Base-by-base conservation (phyloP, 345 rosid species). In the Lumnitzera littorea region DNA sequence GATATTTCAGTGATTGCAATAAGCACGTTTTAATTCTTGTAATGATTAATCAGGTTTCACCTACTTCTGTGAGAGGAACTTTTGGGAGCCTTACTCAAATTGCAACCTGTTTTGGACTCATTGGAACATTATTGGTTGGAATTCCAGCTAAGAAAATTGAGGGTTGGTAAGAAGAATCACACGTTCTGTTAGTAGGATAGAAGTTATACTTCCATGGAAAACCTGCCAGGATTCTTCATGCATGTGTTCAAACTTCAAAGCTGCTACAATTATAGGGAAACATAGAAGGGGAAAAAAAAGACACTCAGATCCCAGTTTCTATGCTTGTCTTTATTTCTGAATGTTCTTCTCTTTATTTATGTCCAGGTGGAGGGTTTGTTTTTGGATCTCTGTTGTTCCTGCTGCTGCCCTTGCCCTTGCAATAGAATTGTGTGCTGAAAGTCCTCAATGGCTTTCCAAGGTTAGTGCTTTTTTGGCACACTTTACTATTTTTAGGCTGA, bases 401-500 rank as follows among this genome's bases (percentile, higher is more conserved):
- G 95, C 96, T 52, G 84, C 78, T 51, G 48, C 82, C 51, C 95
- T 92, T 60, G 88, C 84, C 58, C 51, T 89, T 43, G 65, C 80
- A 46, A 84, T 91, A 84, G 80, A 82, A 78, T 78, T 89, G 69
- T 87, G 86, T 56, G 96, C 79, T 47, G 96, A 92, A 78, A 85
- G 96, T 75, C 98, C 98, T 74, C 89, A 87, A 61, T 92, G 98
- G 98, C 98, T 87, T 78, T 82, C 84, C 65, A 92, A 89, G 95
- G 98, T 91, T 24, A 58, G 58, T 68, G 56, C 50, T 69, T 50
- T 17, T 24, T 31, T 20, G 24, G n/a, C 43, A 27, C 2, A 27
- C 46, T 20, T 20, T 20, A 20, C 1, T 20, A 20, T 20, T 20
- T 20, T 20, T 20, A 20, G 20, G 20, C 20, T 20, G 20, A 20